Percentiles rank a stretch among this genome's conserved stretches.
phyloP scores from a whole-genome alignment of 352 stramenopile genomes.

The Phytopythium aichiense region DNA sequence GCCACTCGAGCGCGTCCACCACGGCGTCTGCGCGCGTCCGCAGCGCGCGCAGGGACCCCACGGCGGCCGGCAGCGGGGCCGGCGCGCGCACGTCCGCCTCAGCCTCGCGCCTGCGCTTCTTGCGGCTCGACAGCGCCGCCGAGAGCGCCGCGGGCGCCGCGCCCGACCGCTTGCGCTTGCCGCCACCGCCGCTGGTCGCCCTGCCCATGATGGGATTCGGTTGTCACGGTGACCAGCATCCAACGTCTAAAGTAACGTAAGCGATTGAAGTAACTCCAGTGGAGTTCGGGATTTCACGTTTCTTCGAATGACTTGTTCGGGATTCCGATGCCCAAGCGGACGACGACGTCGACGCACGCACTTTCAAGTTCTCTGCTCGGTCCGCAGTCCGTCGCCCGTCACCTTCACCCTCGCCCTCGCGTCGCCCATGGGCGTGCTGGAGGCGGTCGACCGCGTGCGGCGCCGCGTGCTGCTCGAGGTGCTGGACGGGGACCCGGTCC shows the following conservation, averaged over 20 bases:
- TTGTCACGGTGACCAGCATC: no score
- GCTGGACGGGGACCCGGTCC: slow-evolving; percentile 54
- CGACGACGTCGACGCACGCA: background rate
- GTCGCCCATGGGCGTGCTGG: slow-evolving; percentile 23
- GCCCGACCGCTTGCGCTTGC: background rate
- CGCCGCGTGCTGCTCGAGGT: slow-evolving; percentile 52
- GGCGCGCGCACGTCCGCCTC: background rate
- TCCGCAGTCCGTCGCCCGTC: background rate
- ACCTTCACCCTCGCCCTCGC: background rate
- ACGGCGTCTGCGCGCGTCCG: slow-evolving; percentile 13
- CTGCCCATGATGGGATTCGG: background rate
- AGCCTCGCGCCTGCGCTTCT: background rate
- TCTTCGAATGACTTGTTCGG: no score
- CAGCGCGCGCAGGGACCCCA: slow-evolving; percentile 3
- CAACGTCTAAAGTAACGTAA: no score
- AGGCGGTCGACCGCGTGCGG: slow-evolving; percentile 37
- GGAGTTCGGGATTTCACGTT: no score
- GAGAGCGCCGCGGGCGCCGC: background rate
- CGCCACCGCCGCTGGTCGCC: background rate
- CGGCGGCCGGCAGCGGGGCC: background rate
- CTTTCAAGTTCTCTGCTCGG: no score
- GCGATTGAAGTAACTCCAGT: no score
- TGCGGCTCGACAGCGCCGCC: background rate
- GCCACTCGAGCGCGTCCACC: slow-evolving; percentile 71
- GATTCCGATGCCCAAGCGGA: background rate